Conservation (phyloP, 1,284 basidiomycete species). For the Chalciporus sp. region DNA sequence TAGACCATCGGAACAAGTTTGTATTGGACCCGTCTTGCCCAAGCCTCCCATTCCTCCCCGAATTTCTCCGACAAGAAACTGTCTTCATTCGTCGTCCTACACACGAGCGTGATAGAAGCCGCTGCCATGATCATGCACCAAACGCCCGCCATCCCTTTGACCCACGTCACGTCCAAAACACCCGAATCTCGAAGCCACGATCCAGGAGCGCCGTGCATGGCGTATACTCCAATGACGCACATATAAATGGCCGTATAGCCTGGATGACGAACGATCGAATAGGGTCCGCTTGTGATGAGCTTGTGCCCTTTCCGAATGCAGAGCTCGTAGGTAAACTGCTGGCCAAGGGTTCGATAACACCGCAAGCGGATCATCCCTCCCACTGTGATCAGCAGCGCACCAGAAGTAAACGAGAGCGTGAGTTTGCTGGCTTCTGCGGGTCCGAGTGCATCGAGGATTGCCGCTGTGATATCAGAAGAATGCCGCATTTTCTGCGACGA, state of each 20-base stretch:
- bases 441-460: constrained; percentile 8
- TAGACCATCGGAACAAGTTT: constrained; percentile 18
- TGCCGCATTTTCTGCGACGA: neutral
- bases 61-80: constrained; percentile 11
- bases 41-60: constrained; percentile 19
- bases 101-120: constrained; percentile 5
- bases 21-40: constrained; percentile 17
- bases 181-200: constrained; percentile 21
- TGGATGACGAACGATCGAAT: constrained; percentile 24
- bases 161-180: neutral
- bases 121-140: constrained; percentile 1
- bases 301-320: constrained; percentile 18
- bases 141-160: neutral
- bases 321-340: constrained; percentile 18
- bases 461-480: neutral
- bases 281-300: constrained; percentile 21
- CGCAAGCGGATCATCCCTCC: constrained; percentile 10
- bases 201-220: constrained; percentile 2
- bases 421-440: constrained; percentile 9
- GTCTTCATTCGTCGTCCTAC: constrained; percentile 16
- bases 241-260: constrained; percentile 11
- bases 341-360: constrained; percentile 18
- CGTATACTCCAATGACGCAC: constrained; percentile 5
- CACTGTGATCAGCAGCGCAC: constrained; percentile 8
- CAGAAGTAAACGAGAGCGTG: constrained; percentile 13